These are phyloP conservation scores for Fusarium sp. DNA, from an alignment of 2,329 filamentous ascomycete genomes.

Conservation along the genomic window DNA sequence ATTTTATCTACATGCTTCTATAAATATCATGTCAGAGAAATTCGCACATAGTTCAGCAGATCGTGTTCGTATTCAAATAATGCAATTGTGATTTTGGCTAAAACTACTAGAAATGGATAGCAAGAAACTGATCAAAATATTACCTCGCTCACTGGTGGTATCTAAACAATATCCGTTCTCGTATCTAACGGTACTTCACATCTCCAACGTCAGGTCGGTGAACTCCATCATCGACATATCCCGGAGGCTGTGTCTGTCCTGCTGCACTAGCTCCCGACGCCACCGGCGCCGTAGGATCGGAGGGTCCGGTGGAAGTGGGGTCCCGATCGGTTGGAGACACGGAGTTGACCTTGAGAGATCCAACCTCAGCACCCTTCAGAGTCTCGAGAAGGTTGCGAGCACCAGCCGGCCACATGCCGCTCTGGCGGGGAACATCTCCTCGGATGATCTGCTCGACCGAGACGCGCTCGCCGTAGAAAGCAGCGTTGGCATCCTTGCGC, in stretches of 20 bases:
- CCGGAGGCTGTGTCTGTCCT: conserved; percentile 31
- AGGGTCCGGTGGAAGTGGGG: background rate
- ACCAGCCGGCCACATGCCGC: conserved; percentile 49
- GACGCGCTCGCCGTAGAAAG: conserved; percentile 78
- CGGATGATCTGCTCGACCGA: conserved; percentile 60
- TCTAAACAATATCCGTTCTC: conserved; percentile 15
- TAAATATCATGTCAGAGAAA: no score
- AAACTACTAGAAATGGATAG: background rate
- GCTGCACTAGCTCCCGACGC: conserved; percentile 11
- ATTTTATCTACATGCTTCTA: background rate
- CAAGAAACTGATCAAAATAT: background rate
- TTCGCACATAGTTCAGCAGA: fast-evolving
- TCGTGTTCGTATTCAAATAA: background rate
- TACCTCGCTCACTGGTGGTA: conserved; percentile 22
- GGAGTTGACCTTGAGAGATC: conserved; percentile 33
- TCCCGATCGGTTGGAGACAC: conserved; percentile 3
- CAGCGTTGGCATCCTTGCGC: conserved; percentile 86
- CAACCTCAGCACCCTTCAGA: conserved; percentile 48
- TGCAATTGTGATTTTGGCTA: background rate
- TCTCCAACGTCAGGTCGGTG: conserved; percentile 40
- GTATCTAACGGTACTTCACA: conserved; percentile 38
- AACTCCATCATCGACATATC: conserved; percentile 41
- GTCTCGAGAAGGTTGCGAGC: conserved; percentile 46
- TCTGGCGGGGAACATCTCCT: conserved; percentile 49
- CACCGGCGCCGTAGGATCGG: conserved; percentile 16